Evolutionary conservation across 2,329 filamentous ascomycete genomes (phyloP), one percentile per base, ranked within the genome.

Genomic region (Cryphonectria parasitica): DNA sequence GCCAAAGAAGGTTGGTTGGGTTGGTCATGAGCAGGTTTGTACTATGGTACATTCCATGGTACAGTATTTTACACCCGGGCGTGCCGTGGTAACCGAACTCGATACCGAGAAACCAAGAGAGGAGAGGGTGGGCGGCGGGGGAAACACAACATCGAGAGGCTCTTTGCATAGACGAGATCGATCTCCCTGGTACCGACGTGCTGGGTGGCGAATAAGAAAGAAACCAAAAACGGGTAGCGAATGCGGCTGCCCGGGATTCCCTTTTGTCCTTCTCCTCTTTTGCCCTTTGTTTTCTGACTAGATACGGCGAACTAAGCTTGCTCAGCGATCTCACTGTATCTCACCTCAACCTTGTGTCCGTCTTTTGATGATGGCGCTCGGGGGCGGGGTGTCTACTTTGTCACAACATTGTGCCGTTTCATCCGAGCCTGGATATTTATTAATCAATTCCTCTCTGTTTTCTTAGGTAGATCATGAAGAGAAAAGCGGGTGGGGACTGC

Each of bases 121-220:
- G 17, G 17, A 5, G 17, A 6, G 45, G 45, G 3, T 6, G 19
- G 45, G 45, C 1, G 45, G 19, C 19, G 6, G 45, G 45, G 45
- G 45, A 6, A n/a, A 49, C 45, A 58, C 43, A 34, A 34, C 58
- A 56, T 43, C 34, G 25, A 68, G 31, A 69, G 67, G 58, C 67
- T 69, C 45, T 64, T 28, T 67, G 64, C 58, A 67, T 67, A 67
- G 34, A 28, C 41, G 65, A 60, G 65, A 49, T 36, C 58, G 52
- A 68, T 68, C 58, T 25, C 31, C 31, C 31, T 56, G 69, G 67
- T 69, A 69, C 39, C 62, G 54, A 63, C 54, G 13, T 31, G 28
- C 39, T 19, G 25, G 56, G 36, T 28, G 62, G 62, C 62, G 62
- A 64, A 64, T 49, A 49, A 49, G 45, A 49, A 22, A 45, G 43